Percentiles rank a stretch among this genome's conserved stretches.
phyloP scores from a whole-genome alignment of 768 basidiomycete genomes.

The Tylopilus intermedius region DNA sequence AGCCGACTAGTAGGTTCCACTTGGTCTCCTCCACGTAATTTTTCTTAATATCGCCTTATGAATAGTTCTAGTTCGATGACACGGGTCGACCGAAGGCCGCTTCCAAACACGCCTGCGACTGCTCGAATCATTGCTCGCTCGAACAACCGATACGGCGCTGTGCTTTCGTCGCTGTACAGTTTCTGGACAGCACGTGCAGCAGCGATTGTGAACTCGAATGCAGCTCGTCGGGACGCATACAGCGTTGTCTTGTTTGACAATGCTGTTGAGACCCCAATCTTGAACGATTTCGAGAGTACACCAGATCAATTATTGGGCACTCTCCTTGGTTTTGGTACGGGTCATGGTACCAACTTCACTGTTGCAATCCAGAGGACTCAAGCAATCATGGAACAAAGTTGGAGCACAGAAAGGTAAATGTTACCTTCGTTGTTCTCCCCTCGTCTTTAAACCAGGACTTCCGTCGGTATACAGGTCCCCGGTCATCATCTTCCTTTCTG shows the following conservation, averaged over 20 bases:
- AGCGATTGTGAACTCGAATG: slow-evolving; percentile 27
- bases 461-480: slow-evolving; percentile 11
- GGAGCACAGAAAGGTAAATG: slow-evolving; percentile 47
- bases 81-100: slow-evolving; percentile 4
- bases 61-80: slow-evolving; percentile 52
- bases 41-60: neutral
- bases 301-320: slow-evolving; percentile 40
- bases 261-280: slow-evolving; percentile 19
- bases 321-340: slow-evolving; percentile 30
- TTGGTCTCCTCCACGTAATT: no score
- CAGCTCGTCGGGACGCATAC: slow-evolving; percentile 47
- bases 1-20: no score
- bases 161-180: slow-evolving; percentile 42
- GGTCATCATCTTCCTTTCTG: slow-evolving; percentile 40
- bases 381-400: slow-evolving; percentile 30
- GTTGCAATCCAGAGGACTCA: slow-evolving; percentile 36
- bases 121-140: no score
- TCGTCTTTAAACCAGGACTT: no score
- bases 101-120: no score
- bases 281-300: slow-evolving; percentile 44
- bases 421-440: no score
- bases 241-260: slow-evolving; percentile 39
- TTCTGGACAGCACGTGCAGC: slow-evolving; percentile 54
- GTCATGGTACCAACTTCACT: slow-evolving; percentile 41
- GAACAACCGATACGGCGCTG: no score